Conservation (phyloP, 441 rosid species). For the Melastoma candidum region DNA sequence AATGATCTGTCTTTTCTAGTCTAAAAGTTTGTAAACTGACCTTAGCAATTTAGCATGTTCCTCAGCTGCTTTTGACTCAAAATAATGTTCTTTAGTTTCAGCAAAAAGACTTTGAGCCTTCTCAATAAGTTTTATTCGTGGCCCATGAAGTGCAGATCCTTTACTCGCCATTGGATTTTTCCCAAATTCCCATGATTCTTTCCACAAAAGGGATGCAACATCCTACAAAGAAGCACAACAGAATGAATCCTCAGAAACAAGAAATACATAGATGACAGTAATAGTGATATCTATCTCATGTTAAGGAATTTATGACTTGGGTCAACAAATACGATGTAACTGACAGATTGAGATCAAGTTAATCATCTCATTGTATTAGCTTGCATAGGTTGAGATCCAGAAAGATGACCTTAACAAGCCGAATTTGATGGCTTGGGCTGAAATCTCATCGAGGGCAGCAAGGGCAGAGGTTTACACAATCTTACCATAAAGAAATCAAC, state of each 20-base stretch:
- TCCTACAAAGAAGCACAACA: slow-evolving; percentile 36
- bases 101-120: slow-evolving; percentile 67
- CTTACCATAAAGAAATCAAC: too few relatives aligned
- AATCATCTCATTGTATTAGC: too few relatives aligned
- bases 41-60: slow-evolving; percentile 91
- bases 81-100: slow-evolving; percentile 83
- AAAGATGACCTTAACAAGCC: too few relatives aligned
- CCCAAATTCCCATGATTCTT: slow-evolving; percentile 89
- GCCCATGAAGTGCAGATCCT: slow-evolving; percentile 93
- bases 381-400: too few relatives aligned
- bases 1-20: background rate
- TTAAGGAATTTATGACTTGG: too few relatives aligned
- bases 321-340: too few relatives aligned
- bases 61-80: slow-evolving; percentile 96
- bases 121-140: slow-evolving; percentile 86
- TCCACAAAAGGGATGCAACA: slow-evolving; percentile 94
- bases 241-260: background rate
- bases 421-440: too few relatives aligned
- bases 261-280: background rate
- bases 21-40: slow-evolving; percentile 27
- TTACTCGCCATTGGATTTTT: slow-evolving; percentile 96
- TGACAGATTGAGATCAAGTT: too few relatives aligned
- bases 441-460: too few relatives aligned
- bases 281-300: too few relatives aligned
- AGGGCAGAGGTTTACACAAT: too few relatives aligned